Evolutionary conservation across 148 eudicot species (phyloP).

Genomic region (Camellia granthamiana): DNA sequence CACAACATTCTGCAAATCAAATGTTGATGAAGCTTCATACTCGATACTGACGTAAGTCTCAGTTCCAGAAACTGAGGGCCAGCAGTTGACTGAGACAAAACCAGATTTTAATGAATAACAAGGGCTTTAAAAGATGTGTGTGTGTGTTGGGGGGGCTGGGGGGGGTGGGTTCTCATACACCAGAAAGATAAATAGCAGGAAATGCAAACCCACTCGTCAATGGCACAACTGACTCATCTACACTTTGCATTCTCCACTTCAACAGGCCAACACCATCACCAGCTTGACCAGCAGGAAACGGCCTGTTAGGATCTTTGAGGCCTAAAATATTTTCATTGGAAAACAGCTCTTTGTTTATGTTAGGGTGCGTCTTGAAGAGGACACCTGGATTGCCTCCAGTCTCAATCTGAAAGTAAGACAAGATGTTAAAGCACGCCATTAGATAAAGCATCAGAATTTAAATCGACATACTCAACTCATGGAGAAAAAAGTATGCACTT

Average conservation of each 20-base stretch:
- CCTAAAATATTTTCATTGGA: constrained; percentile 78
- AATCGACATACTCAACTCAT: not conserved
- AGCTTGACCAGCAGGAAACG: constrained; percentile 74
- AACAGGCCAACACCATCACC: constrained; percentile 87
- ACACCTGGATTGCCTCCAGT: constrained; percentile 70
- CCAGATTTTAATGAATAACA: not conserved
- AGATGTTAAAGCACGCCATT: not conserved
- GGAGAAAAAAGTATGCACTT: not conserved
- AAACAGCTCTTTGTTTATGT: constrained; percentile 79
- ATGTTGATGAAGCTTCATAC: constrained; percentile 77
- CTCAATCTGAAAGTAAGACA: constrained; percentile 58
- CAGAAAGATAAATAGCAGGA: constrained; percentile 6
- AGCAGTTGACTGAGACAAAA: constrained; percentile 75
- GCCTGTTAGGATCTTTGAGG: constrained; percentile 85
- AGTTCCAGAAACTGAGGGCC: constrained; percentile 94
- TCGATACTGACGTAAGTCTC: constrained; percentile 90
- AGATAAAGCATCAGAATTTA: not conserved
- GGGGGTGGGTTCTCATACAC: not conserved
- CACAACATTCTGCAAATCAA: constrained; percentile 89
- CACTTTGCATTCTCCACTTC: constrained; percentile 94
- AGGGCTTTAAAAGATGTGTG: not conserved
- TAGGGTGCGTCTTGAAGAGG: constrained; percentile 86
- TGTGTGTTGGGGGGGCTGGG: not conserved
- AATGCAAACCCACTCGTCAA: constrained; percentile 59
- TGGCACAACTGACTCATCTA: constrained; percentile 82